Base-by-base conservation (phyloP, 1,284 basidiomycete genomes). In the Irpex rosettiformis region DNA sequence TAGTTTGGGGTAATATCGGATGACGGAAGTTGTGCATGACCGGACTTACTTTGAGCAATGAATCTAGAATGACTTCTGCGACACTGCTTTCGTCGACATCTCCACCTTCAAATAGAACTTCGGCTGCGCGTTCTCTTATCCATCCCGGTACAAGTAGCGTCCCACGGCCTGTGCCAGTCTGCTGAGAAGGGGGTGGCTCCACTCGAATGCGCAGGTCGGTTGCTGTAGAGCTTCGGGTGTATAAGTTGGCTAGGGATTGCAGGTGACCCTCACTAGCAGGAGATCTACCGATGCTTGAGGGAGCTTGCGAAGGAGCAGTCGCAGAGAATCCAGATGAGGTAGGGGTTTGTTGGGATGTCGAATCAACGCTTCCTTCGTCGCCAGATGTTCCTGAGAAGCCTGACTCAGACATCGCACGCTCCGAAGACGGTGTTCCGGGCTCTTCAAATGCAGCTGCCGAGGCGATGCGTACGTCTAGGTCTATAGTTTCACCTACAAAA, bases 71-170 rank as follows among this genome's bases (percentile, higher is more conserved):
- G 24, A 90, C 80, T 66, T 95, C 93, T 0, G 91, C 86, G 2
- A 96, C 75, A 57, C 89, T 93, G 62, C 80, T 81, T 72, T 91
- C 91, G 66, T 94, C 94, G 25, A 90, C 84, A 63, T 94, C 92
- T n/a, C 91, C 91, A 2, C 87, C 86, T 67, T 94, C 93, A 64
- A 98, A 98, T 1, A 98, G 76, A 3, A 96, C 81, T 69, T 99
- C 96, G 2, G 93, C 88, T 0, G 91, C 91, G 6, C 95, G 81
- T 70, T 98, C 95, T 37, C 96, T 77, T 24, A 98, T 80, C 96
- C 97, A 99, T 0, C 96, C 96, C 0, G 96, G 96, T 43, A 99
- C 85, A 47, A 90, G 78, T 37, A 98, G 73, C 0, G 87, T 90
- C 0, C 93, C 93, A n/a, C 79, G 73, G 0, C 88, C 89, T 0